Base-by-base conservation (phyloP, 1,284 basidiomycete genomes). In the Puccinia polysora region DNA sequence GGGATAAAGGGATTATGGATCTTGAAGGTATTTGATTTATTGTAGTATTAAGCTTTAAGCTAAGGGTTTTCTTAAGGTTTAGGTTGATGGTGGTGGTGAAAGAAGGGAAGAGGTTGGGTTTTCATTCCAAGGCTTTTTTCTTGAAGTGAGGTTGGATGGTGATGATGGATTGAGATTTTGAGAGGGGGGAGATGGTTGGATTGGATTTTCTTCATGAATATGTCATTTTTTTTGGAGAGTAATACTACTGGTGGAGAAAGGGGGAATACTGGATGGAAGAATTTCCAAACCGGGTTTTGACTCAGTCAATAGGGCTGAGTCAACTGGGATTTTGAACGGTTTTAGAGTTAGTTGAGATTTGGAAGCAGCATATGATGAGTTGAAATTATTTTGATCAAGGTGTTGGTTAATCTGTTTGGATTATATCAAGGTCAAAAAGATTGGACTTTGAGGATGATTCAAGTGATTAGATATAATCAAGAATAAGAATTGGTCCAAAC, bases 341-440 rank as follows among this genome's bases (percentile, higher is more conserved):
- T 2, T 14, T 23, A 32, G 34, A 28, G 6, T 45, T 10, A n/a
- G 12, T 45, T 10, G n/a, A 45, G 43, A 45, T 10, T 10, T 10
- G n/a, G 43, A 45, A 10, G 10, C n/a, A n/a, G 10, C n/a, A 30
- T 4, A 5, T 7, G 34, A 50, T 50, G n/a, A 14, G 20, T 60
- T 15, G 58, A 60, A 60, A 30, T 60, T 55, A 62, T 70, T 45
- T 20, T 7, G 20, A 49, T 82, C 81, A 34, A 82, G 76, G 60
- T 82, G 81, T 10, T 77, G 76, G 74, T 81, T 81, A 75, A 82
- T 81, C 59, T 78, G 76, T 0, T 65, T 38, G 47, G 78, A 77
- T 7, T 77, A 60, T 18, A 82, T 78, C 0, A 50, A 50, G 15
- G 68, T 45, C 15, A 74, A 74, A 74, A 81, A 82, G 43, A 81